Conservation (phyloP, 306 rosid species). For the Cicer pinnatifidum region DNA sequence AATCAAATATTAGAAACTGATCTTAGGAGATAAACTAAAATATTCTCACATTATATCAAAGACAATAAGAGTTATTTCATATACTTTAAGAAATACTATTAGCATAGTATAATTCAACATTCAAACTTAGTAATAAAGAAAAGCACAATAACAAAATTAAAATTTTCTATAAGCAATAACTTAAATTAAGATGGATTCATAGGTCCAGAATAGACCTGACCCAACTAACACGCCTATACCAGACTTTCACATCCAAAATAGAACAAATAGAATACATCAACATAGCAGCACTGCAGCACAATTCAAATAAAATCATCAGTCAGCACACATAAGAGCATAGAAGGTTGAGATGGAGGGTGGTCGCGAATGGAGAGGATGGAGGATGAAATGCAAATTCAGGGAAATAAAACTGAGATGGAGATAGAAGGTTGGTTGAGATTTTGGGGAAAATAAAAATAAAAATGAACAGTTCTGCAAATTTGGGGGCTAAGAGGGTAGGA, state of each 20-base stretch:
- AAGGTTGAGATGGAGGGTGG: too few relatives aligned
- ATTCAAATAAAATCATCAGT: not conserved
- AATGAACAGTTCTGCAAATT: too few relatives aligned
- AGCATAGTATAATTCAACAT: not conserved
- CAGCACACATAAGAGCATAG: constrained; percentile 1
- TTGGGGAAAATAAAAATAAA: too few relatives aligned
- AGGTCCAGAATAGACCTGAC: too few relatives aligned
- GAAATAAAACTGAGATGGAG: too few relatives aligned
- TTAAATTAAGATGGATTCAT: constrained; percentile 1
- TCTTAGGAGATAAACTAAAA: not conserved
- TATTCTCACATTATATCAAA: not conserved
- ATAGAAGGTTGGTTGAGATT: too few relatives aligned
- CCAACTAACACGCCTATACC: not conserved
- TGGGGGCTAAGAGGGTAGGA: too few relatives aligned
- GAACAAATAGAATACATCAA: not conserved
- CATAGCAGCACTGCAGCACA: not conserved
- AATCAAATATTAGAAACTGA: not conserved
- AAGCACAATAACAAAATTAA: not conserved
- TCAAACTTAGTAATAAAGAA: not conserved
- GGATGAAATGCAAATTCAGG: too few relatives aligned
- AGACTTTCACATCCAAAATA: not conserved
- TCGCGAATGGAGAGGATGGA: too few relatives aligned
- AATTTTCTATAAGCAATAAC: not conserved
- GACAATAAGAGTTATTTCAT: not conserved
- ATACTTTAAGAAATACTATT: not conserved